Percentiles rank a stretch among this genome's conserved stretches.
Evolutionary conservation across 106 monocot genomes (phyloP).

Genomic region (Cymbidium sinense): DNA sequence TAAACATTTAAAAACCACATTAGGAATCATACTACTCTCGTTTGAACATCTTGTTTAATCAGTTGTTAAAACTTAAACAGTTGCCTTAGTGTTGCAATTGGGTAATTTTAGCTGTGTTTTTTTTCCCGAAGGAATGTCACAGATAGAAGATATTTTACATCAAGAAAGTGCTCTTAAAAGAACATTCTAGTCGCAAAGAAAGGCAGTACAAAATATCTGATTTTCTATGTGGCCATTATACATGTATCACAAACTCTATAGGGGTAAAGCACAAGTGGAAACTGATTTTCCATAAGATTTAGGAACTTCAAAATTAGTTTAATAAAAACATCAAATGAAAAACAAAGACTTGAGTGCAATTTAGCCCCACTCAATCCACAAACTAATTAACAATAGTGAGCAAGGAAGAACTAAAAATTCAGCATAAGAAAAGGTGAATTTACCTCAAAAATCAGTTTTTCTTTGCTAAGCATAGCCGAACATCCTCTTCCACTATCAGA

Average conservation of each 20-base stretch:
- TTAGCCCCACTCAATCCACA: neutral
- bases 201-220: neutral
- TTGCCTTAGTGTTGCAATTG: no score
- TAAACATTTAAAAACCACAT: no score
- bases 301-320: neutral
- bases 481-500: slow-evolving; percentile 89
- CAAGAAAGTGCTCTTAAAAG: neutral
- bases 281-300: neutral
- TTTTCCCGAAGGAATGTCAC: no score
- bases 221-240: neutral
- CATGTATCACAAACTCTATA: neutral
- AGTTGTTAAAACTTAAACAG: no score
- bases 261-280: neutral
- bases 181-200: neutral
- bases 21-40: no score
- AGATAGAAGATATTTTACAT: no score
- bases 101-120: no score
- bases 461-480: slow-evolving; percentile 66
- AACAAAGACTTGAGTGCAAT: neutral
- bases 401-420: neutral
- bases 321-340: neutral
- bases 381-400: neutral
- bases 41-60: no score
- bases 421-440: neutral
- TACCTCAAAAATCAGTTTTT: slow-evolving; percentile 85